Base-by-base conservation (phyloP, 2,329 filamentous ascomycete species). In the Trichoderma afroharzianum region DNA sequence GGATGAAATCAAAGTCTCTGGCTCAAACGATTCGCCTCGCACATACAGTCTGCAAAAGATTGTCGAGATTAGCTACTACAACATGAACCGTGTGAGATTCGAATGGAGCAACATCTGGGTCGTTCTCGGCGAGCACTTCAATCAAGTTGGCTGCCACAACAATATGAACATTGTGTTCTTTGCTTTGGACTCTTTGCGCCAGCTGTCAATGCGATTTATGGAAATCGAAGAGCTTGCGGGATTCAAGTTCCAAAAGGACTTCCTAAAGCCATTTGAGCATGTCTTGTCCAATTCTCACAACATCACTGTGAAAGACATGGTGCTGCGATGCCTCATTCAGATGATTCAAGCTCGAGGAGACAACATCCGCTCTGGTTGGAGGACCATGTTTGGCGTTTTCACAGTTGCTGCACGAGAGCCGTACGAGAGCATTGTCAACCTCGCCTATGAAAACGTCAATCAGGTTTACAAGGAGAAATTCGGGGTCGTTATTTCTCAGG, bases 211-310 rank as follows among this genome's bases (percentile, higher is more conserved):
- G 95, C 92, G 95, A 21, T 99, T 99, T 79, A 93, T 99, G 92
- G 96, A 99, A 81, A 94, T 98, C 73, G 96, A 97, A 80, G 96
- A 99, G 81, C 83, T 99, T 76, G 94, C 96, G 1, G 96, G 97
- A 78, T 99, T 99, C 88, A 98, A 98, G 81, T 99, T 99, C 79
- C 96, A 99, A 78, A 99, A 99, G 80, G 95, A 99, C 80, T 99
- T 99, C 80, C 83, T 99, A 68, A 98, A 98, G 82, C 96, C 97
- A 0, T 99, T 99, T 77, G 95, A 99, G 83, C 94, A 98, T 80
- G 94, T 99, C 76, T 93, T 99, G 84, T 91, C 93, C 71, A 98
- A 99, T 80, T 96, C 94, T 55, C 93, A 87, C 74, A 94, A 96
- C 74, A 91, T 97, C 21, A 91, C 93, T 0, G 96, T 99, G 76